Percentiles rank a stretch among this genome's conserved stretches.
phyloP scores from a whole-genome alignment of 768 basidiomycete genomes.

The Mycena rebaudengoi region DNA sequence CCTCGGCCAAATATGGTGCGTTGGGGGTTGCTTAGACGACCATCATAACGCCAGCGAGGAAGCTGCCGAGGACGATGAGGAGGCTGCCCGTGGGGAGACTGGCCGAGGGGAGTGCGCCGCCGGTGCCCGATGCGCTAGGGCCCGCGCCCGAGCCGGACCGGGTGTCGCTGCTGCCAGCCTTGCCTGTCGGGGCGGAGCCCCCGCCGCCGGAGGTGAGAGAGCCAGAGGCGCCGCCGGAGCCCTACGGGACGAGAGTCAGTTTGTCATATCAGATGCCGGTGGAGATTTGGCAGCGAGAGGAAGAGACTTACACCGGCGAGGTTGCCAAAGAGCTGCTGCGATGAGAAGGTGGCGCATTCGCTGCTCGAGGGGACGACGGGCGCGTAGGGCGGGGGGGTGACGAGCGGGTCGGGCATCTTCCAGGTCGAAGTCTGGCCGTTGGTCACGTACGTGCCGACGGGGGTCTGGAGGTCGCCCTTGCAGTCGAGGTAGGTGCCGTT shows the following conservation, averaged over 20 bases:
- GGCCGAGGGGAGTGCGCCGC: constrained; percentile 1
- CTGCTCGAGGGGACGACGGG: constrained; percentile 49
- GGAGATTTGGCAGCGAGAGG: background rate
- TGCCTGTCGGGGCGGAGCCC: no score
- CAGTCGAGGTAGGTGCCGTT: constrained; percentile 56
- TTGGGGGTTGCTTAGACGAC: constrained; percentile 9
- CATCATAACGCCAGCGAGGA: constrained; percentile 6
- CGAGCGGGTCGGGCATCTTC: constrained; percentile 58
- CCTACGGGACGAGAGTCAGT: background rate
- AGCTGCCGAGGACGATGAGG: constrained; percentile 6
- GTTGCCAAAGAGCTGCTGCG: constrained; percentile 44
- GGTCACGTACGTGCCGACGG: constrained; percentile 53
- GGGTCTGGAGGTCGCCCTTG: constrained; percentile 53
- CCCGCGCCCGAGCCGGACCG: constrained; percentile 4
- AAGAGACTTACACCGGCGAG: constrained; percentile 26
- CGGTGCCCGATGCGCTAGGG: constrained; percentile 7
- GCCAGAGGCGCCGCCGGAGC: background rate
- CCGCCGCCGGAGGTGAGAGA: no score
- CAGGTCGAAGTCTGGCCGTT: constrained; percentile 50
- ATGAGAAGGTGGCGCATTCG: constrained; percentile 50
- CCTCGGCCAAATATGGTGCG: no score
- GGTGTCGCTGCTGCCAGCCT: background rate
- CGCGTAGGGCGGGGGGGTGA: constrained; percentile 53
- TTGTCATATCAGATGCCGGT: no score
- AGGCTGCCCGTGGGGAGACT: constrained; percentile 4